Conservation (phyloP, 2,329 filamentous ascomycete genomes). For the Aspergillus floridensis region DNA sequence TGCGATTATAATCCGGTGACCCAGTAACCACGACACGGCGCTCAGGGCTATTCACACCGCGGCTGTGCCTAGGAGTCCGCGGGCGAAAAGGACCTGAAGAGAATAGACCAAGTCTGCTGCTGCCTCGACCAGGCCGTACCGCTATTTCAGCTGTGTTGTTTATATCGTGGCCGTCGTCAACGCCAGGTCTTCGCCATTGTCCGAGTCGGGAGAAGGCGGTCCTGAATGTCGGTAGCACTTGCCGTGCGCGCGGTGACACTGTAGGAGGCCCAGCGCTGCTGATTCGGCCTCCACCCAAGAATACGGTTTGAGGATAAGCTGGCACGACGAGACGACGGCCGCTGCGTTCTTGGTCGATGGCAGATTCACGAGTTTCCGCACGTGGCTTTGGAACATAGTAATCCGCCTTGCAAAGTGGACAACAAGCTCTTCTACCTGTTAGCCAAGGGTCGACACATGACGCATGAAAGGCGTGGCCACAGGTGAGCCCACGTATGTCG, state of each 20-base stretch:
- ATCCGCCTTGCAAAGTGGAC: slow-evolving; percentile 95
- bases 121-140: background rate
- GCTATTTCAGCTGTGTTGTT: background rate
- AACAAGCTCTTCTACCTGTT: slow-evolving; percentile 89
- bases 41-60: background rate
- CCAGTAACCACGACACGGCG: background rate
- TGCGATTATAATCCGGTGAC: slow-evolving; percentile 8
- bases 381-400: slow-evolving; percentile 94
- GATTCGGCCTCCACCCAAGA: slow-evolving; percentile 32
- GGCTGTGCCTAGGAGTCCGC: background rate
- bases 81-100: background rate
- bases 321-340: slow-evolving; percentile 28
- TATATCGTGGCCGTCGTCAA: background rate
- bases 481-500: slow-evolving; percentile 88
- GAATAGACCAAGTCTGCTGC: background rate
- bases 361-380: slow-evolving; percentile 49
- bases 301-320: slow-evolving; percentile 34
- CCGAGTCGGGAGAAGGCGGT: background rate
- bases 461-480: slow-evolving; percentile 97
- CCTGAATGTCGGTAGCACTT: slow-evolving; percentile 19
- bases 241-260: slow-evolving; percentile 35
- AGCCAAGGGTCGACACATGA: slow-evolving; percentile 96
- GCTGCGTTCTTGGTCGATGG: slow-evolving; percentile 30
- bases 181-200: slow-evolving; percentile 6
- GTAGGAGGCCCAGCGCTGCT: slow-evolving; percentile 35